Conservation (phyloP, 192 early-diverging fungal species). For the Coemansia sp. region DNA sequence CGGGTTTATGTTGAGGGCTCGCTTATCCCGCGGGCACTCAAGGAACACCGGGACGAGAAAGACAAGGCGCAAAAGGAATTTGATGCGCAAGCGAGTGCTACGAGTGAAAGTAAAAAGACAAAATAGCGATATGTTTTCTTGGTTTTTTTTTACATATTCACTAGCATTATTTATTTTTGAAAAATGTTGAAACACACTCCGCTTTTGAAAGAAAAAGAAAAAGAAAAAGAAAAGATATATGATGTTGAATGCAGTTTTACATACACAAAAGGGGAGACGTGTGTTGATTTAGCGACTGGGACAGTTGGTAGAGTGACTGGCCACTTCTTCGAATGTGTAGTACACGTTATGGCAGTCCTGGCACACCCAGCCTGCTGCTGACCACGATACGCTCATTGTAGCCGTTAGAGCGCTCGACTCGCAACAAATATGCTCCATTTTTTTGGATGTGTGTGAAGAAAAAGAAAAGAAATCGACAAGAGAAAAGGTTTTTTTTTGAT, state of each 20-base stretch:
- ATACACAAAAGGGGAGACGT: neutral
- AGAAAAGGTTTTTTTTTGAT: neutral
- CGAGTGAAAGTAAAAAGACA: constrained; percentile 28
- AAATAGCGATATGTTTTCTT: constrained; percentile 2
- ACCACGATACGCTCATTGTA: constrained; percentile 6
- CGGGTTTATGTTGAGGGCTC: constrained; percentile 52
- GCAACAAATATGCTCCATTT: neutral
- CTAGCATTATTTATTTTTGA: constrained; percentile 7
- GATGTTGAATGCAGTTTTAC: constrained; percentile 3
- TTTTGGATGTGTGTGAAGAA: neutral
- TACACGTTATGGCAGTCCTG: constrained; percentile 39
- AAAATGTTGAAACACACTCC: neutral
- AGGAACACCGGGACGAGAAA: constrained; percentile 11
- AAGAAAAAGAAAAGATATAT: neutral
- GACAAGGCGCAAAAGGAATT: constrained; percentile 6
- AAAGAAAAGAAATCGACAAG: neutral
- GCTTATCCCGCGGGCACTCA: constrained; percentile 35
- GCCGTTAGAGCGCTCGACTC: neutral
- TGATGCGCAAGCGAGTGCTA: neutral
- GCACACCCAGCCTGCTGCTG: constrained; percentile 36
- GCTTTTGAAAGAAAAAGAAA: neutral
- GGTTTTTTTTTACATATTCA: neutral
- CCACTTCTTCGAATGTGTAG: constrained; percentile 49
- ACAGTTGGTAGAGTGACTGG: constrained; percentile 39
- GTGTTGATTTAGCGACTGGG: constrained; percentile 11